phyloP scores from a whole-genome alignment of 176 grass and related monocot species.

The Rhynchospora pubera region DNA sequence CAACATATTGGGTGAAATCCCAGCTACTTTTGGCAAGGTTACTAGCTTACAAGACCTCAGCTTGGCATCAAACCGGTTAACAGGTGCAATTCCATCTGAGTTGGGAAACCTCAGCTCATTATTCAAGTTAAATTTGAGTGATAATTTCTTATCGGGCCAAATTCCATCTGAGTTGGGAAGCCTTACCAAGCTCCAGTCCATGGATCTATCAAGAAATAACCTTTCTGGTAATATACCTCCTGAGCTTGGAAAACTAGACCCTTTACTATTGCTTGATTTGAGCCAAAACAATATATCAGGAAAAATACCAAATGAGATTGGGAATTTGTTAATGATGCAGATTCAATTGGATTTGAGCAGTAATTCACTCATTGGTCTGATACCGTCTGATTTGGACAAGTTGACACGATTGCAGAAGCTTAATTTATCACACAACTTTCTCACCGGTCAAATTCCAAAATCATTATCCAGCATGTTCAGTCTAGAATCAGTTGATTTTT shows the following conservation, averaged over 20 bases:
- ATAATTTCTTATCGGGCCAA: conserved; percentile 35
- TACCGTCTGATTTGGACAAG: conserved; percentile 54
- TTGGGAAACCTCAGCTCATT: conserved; percentile 28
- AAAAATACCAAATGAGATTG: conserved; percentile 54
- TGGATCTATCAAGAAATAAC: conserved; percentile 56
- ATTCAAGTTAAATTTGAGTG: conserved; percentile 53
- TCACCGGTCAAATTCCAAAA: conserved; percentile 50
- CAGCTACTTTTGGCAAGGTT: conserved; percentile 25
- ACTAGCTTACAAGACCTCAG: conserved; percentile 38
- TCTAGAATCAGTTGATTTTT: conserved; percentile 78
- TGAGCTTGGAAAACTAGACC: conserved; percentile 35
- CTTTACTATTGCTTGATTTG: conserved; percentile 55
- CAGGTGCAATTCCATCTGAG: conserved; percentile 39
- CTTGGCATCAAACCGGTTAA: conserved; percentile 42
- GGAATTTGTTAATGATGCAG: conserved; percentile 55
- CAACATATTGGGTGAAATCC: conserved; percentile 50
- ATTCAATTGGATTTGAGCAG: conserved; percentile 79
- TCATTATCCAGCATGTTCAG: conserved; percentile 52
- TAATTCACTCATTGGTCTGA: conserved; percentile 53
- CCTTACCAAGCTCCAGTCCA: conserved; percentile 5
- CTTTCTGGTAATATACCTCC: conserved; percentile 36
- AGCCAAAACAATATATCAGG: conserved; percentile 51
- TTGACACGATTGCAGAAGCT: conserved; percentile 42
- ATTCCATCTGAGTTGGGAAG: conserved; percentile 43
- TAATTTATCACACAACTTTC: conserved; percentile 70